Conservation (phyloP, 169 alveolate species). For the Plasmodium berghei region DNA sequence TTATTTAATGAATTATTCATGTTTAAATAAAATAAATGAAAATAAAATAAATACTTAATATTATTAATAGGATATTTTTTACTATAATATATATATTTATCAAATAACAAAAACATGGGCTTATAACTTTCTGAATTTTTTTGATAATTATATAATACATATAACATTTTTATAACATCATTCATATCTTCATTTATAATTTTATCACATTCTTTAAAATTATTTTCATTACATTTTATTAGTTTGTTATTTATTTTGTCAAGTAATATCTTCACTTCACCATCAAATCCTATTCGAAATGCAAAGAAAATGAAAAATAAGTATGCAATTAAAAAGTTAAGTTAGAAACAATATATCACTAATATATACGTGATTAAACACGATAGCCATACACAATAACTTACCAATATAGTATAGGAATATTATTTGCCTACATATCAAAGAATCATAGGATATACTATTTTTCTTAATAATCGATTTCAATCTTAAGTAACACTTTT, state of each 20-base stretch:
- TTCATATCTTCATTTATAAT: slow-evolving; percentile 44
- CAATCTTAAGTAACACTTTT: slow-evolving; percentile 23
- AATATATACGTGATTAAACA: not conserved
- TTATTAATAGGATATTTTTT: slow-evolving; percentile 33
- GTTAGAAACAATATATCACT: not conserved
- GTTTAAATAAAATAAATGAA: slow-evolving; percentile 56
- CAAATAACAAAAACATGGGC: slow-evolving; percentile 25
- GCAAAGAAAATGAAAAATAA: not conserved
- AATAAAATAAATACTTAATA: slow-evolving; percentile 57
- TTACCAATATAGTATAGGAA: slow-evolving; percentile 65
- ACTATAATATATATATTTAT: slow-evolving; percentile 35
- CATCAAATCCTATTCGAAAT: slow-evolving; percentile 29
- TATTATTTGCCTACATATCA: slow-evolving; percentile 59
- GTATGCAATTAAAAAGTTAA: not conserved
- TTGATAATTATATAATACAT: slow-evolving; percentile 26
- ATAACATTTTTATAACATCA: slow-evolving; percentile 69
- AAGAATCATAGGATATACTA: slow-evolving; percentile 1
- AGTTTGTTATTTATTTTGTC: slow-evolving; percentile 20
- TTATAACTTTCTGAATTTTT: slow-evolving; percentile 21
- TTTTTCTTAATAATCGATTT: slow-evolving; percentile 21
- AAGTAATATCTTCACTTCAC: slow-evolving; percentile 16
- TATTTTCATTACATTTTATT: slow-evolving; percentile 21
- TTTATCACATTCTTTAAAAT: slow-evolving; percentile 25
- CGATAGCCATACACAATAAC: not conserved
- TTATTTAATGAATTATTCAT: slow-evolving; percentile 42